Evolutionary conservation across 306 rosid species (phyloP).

Genomic region (Prinsepia uniflora): DNA sequence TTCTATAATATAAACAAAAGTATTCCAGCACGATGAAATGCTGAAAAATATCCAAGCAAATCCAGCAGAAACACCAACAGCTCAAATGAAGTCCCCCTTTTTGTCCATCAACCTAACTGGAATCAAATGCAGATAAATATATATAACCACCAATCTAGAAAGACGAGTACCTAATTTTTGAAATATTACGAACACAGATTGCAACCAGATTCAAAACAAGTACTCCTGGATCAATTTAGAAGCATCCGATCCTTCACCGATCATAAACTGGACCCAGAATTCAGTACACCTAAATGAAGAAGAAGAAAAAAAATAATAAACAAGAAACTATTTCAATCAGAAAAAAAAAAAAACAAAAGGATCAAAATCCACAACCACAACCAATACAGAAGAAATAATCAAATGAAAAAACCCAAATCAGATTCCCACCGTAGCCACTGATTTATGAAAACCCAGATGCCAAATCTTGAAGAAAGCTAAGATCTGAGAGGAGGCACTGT

Average conservation of each 20-base stretch:
- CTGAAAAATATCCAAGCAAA: constrained; percentile 21
- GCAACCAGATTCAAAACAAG: constrained; percentile 16
- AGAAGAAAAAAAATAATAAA: constrained; percentile 2
- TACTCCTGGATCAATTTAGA: constrained; percentile 30
- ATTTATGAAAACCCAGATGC: constrained; percentile 71
- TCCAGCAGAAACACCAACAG: constrained; percentile 25
- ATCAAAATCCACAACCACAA: constrained; percentile 29
- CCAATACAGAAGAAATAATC: constrained; percentile 2
- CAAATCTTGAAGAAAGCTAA: constrained; percentile 54
- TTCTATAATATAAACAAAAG: constrained; percentile 15
- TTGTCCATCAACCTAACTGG: constrained; percentile 20
- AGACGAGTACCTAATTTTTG: constrained; percentile 33
- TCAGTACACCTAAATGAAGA: constrained; percentile 22
- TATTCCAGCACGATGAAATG: constrained; percentile 20
- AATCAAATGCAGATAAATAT: constrained; percentile 39
- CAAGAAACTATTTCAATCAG: constrained; percentile 18
- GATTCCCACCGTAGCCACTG: constrained; percentile 37
- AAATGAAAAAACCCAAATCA: constrained; percentile 16
- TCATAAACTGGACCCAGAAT: constrained; percentile 35
- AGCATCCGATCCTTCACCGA: constrained; percentile 31
- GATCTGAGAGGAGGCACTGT: constrained; percentile 76
- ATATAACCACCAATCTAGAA: constrained; percentile 22
- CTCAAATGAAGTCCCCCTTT: constrained; percentile 23
- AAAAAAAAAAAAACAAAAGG: constrained; percentile 25
- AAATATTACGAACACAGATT: constrained; percentile 24